Base-by-base conservation (phyloP, 805 yeast genomes). In the Metschnikowia amazonensis region DNA sequence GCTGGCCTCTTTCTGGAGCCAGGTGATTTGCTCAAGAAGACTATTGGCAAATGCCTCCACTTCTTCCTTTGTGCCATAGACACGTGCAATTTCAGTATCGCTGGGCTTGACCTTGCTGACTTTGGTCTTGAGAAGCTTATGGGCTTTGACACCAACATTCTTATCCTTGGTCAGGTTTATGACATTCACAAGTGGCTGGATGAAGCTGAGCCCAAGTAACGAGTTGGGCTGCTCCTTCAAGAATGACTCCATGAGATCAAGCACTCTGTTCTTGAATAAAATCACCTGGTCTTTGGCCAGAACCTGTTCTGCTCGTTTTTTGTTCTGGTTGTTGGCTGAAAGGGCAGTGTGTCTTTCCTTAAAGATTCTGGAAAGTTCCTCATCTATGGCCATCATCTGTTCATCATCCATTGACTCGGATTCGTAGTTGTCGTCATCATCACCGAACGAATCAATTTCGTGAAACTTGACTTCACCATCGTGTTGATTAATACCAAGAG, bases 381-480 rank as follows among this genome's bases (percentile, higher is more conserved):
- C 86, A 60, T 92, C 98, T 56, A 92, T 77, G 17, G 90, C 95
- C 83, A 89, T 81, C 98, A 92, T 92, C 62, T 89, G 89, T 57
- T 90, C 97, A 64, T 90, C 97, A 49, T 90, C 95, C 95, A 89
- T 87, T 0, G 92, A 82, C 34, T 68, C 74, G 0, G 72, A 67
- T 53, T 86, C 95, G 42, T 82, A 86, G 5, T 78, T 76, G 24
- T 77, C 82, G 24, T 73, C 79, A 4, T 74, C 81, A 16, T 70
- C 79, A 16, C 61, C 66, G 18, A 46, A 56, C 5, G 70, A 64
- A 32, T 60, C 62, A 38, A 70, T 50, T 18, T 67, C 76, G 11
- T 64, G 67, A 47, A 63, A 69, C 47, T 73, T 72, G 27, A 72
- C 77, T 52, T 72, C 77, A 6, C 77, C 80, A 57, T 61, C 56